These are phyloP conservation scores for Mallotus repandus DNA, from an alignment of 441 rosid species.

Conservation along the genomic window DNA sequence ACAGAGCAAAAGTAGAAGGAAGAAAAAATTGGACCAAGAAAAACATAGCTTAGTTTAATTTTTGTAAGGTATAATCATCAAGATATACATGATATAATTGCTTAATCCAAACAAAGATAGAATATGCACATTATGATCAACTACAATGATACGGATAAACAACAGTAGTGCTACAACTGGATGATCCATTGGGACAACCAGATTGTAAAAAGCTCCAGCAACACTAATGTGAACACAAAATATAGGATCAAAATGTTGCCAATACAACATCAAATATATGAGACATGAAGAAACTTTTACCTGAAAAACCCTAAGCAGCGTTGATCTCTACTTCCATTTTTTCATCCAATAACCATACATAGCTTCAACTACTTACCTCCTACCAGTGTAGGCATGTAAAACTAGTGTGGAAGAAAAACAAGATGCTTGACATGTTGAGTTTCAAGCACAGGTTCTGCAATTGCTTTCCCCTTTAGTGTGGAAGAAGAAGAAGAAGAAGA, in stretches of 20 bases:
- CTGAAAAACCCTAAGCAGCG: slow-evolving; percentile 82
- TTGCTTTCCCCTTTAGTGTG: too few species aligned
- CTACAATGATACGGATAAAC: background rate
- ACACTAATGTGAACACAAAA: background rate
- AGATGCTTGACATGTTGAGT: too few species aligned
- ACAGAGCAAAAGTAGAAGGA: too few species aligned
- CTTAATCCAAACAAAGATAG: background rate
- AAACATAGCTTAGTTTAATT: background rate
- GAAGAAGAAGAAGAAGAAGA: too few species aligned
- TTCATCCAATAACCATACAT: slow-evolving; percentile 71
- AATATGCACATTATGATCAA: background rate
- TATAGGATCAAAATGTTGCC: background rate
- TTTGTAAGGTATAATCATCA: background rate
- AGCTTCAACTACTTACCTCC: slow-evolving; percentile 60
- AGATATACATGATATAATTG: background rate
- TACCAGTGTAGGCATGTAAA: too few species aligned
- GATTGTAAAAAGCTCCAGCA: background rate
- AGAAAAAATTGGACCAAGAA: background rate
- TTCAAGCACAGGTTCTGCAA: too few species aligned
- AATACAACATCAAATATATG: slow-evolving; percentile 12
- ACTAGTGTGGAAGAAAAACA: too few species aligned
- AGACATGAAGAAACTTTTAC: slow-evolving; percentile 36
- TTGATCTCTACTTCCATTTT: slow-evolving; percentile 62
- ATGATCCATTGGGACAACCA: background rate
- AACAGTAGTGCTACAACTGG: background rate